phyloP scores from a whole-genome alignment of 148 eudicot genomes.

The Vaccinium vitisidaea region DNA sequence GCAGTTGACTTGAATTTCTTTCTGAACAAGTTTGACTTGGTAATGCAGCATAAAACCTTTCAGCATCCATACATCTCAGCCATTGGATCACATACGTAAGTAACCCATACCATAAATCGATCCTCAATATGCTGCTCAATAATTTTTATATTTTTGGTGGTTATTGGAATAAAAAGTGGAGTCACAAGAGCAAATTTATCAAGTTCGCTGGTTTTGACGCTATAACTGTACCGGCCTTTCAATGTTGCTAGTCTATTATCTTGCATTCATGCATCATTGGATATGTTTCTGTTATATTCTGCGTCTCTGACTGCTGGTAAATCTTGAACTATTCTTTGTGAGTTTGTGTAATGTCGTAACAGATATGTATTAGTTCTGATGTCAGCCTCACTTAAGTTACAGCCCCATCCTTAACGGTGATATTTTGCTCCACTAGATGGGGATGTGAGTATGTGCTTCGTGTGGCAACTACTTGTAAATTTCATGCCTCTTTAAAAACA shows the following conservation, averaged over 20 bases:
- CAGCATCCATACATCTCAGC: conserved; percentile 83
- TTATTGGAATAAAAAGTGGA: neutral
- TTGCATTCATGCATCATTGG: neutral
- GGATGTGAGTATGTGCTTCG: neutral
- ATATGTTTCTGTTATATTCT: neutral
- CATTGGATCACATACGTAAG: conserved; percentile 95
- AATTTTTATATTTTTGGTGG: conserved; percentile 2
- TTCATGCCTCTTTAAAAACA: neutral
- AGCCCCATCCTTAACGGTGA: neutral
- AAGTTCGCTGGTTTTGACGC: neutral
- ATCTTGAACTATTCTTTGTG: neutral
- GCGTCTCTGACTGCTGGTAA: neutral
- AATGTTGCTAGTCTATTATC: neutral
- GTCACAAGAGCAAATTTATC: neutral
- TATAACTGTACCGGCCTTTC: neutral
- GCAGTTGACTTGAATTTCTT: conserved; percentile 3
- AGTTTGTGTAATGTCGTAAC: neutral
- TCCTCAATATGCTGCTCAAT: neutral
- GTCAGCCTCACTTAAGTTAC: neutral
- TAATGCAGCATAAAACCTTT: conserved; percentile 89
- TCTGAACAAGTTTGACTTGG: conserved; percentile 16
- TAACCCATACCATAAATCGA: neutral
- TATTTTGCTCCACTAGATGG: neutral
- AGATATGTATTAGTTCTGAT: neutral
- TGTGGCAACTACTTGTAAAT: neutral